A percentile compares a stretch with the other conserved stretches of the same genome.
Evolutionary conservation across 2,329 filamentous ascomycete genomes (phyloP).

Genomic region (Xylariales sp.): DNA sequence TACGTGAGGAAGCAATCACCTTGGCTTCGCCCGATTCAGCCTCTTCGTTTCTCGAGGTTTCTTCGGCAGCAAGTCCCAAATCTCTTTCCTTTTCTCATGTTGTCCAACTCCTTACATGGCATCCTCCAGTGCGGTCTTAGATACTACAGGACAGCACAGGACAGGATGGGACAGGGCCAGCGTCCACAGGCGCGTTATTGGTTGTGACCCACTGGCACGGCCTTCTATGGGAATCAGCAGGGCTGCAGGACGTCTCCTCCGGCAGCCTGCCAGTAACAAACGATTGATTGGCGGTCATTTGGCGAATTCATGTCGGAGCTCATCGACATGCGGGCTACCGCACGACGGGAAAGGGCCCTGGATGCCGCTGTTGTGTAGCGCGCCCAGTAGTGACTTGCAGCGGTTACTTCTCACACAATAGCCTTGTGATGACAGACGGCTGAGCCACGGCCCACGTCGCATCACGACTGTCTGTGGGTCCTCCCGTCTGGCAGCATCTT

Average conservation of each 20-base stretch:
- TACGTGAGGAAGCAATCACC: conserved; percentile 10
- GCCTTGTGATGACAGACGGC: background rate
- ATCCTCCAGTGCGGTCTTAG: background rate
- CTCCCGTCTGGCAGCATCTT: background rate
- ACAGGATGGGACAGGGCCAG: too few species aligned
- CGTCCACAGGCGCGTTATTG: too few species aligned
- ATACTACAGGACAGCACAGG: background rate
- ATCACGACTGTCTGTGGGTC: background rate
- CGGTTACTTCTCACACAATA: conserved; percentile 3
- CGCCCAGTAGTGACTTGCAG: background rate
- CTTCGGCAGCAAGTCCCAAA: too few species aligned
- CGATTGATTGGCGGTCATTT: conserved; percentile 27
- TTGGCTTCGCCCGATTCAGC: too few species aligned
- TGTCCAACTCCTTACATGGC: too few species aligned
- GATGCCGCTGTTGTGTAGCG: conserved; percentile 4
- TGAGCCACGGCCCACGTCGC: background rate
- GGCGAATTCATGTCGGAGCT: conserved; percentile 23
- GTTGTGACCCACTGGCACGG: background rate
- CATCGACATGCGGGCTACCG: conserved; percentile 25
- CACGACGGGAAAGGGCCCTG: conserved; percentile 18
- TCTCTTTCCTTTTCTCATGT: too few species aligned
- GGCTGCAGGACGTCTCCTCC: conserved; percentile 2
- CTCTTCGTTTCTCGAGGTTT: too few species aligned
- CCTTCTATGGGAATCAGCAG: background rate
- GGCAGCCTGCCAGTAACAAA: conserved; percentile 2